These are phyloP conservation scores for Marsdenia floribunda DNA, from an alignment of 257 asterid genomes.

Conservation along the genomic window DNA sequence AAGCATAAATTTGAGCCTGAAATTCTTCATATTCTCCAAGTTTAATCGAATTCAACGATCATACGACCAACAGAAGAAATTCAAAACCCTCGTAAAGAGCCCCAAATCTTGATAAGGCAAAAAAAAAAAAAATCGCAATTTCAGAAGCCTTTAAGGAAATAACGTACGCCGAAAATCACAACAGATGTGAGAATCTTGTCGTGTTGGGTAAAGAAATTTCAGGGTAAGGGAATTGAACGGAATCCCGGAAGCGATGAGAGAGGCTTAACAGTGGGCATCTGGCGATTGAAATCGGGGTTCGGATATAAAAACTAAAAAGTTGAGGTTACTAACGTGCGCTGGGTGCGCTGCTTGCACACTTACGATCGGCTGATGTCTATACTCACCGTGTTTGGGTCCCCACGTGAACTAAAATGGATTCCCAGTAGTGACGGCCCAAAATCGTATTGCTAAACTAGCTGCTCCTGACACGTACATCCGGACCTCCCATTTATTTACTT, in stretches of 20 bases:
- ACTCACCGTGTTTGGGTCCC: constrained; percentile 18
- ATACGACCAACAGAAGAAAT: constrained; percentile 1
- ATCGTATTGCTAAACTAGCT: not conserved
- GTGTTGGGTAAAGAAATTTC: constrained; percentile 7
- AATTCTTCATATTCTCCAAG: constrained; percentile 22
- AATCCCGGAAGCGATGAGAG: constrained; percentile 16
- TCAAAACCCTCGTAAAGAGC: constrained; percentile 8
- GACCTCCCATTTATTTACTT: too few relatives aligned
- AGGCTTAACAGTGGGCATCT: constrained; percentile 26
- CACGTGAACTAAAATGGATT: constrained; percentile 3
- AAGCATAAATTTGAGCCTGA: constrained; percentile 6
- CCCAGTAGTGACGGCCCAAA: not conserved
- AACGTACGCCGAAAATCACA: constrained; percentile 12
- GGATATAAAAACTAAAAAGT: constrained; percentile 26
- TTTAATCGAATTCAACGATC: constrained; percentile 17
- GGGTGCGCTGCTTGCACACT: constrained; percentile 15
- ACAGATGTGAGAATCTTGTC: constrained; percentile 19
- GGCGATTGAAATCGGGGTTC: constrained; percentile 17
- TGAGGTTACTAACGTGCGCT: constrained; percentile 34
- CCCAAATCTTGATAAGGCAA: not conserved
- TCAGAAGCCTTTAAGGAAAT: constrained; percentile 3
- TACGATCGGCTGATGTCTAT: constrained; percentile 17
- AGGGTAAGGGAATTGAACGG: constrained; percentile 14
- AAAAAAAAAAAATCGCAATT: not conserved
- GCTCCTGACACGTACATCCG: too few relatives aligned